These are phyloP conservation scores for Hymenoscyphus fraxineus DNA, from an alignment of 2,329 filamentous ascomycete species.

Conservation along the genomic window DNA sequence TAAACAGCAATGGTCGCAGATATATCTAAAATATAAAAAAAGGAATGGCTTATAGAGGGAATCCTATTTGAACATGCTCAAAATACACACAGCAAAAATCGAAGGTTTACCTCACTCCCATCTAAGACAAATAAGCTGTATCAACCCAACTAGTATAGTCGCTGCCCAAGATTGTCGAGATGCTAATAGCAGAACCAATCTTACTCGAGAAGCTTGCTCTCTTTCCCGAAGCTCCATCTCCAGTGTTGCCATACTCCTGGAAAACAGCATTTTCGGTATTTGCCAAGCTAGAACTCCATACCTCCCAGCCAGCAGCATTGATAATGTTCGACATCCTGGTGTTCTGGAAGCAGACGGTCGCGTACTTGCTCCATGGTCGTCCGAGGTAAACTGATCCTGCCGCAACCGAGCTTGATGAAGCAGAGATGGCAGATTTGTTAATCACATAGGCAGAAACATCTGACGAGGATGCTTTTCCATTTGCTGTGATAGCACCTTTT, in stretches of 20 bases:
- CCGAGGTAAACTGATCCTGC: constrained; percentile 47
- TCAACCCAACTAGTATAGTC: constrained; percentile 43
- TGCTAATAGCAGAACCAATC: constrained; percentile 39
- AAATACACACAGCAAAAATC: constrained; percentile 10
- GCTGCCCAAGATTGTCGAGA: constrained; percentile 44
- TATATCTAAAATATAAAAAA: neutral
- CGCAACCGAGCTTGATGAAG: constrained; percentile 37
- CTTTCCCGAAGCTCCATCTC: constrained; percentile 46
- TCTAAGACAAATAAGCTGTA: constrained; percentile 37
- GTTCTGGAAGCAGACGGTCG: constrained; percentile 49
- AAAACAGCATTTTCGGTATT: constrained; percentile 47
- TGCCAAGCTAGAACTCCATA: constrained; percentile 42
- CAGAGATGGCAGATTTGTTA: constrained; percentile 47
- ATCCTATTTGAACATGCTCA: neutral
- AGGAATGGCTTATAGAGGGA: neutral
- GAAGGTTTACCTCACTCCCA: neutral
- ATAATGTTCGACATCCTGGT: constrained; percentile 47
- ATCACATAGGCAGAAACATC: constrained; percentile 51
- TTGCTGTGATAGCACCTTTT: constrained; percentile 46
- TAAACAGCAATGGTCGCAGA: neutral
- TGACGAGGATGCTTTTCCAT: constrained; percentile 39
- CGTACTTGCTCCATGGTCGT: constrained; percentile 49
- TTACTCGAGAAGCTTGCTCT: constrained; percentile 45
- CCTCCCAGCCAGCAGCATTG: constrained; percentile 47
- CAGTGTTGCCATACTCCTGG: constrained; percentile 52